Base-by-base conservation (phyloP, 257 asterid species). In the Fraxinus quadrangulata region DNA sequence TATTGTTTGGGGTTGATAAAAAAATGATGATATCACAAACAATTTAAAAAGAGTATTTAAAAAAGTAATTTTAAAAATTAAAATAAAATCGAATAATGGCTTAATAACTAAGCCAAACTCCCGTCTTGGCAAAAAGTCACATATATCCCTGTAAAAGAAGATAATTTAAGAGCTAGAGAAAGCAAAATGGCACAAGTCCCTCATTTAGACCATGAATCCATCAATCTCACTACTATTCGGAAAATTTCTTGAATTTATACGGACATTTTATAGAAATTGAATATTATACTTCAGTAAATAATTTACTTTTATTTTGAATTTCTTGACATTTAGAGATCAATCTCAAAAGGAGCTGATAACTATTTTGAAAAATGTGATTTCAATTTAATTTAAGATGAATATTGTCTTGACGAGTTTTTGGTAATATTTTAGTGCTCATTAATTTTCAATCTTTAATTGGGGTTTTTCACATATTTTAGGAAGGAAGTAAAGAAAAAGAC, bases 141-240 rank as follows among this genome's bases (percentile, higher is more conserved):
- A 14, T 47, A 14, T 6, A 47, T 47, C 16, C 21, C 42, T 6
- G 9, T 13, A 24, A 39, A 14, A 6, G 69, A 68, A 47, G 79
- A 39, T 34, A 74, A 33, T 17, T 56, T 33, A 28, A 2, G 80
- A 67, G 78, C 26, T n/a, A 61, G 80, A 39, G 70, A 19, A 49
- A 77, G 69, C 61, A 81, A 71, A 73, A 87, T 91, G 98, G 88
- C 97, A 74, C 99, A 92, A 84, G 90, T 92, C 83, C 98, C 99
- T 67, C 88, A 83, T 80, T 87, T 94, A 33, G 99, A 89, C 72
- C 91, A 94, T 68, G 94, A 96, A 67, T 95, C 99, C 23, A 82
- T 94, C 80, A 92, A 91, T 81, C 91, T 94, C 86, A 77, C 87
- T 30, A 78, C 87, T 9, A 79, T 94, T 68, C 83, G 97, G 99